Conservation (phyloP, 2,329 filamentous ascomycete species). For the Aureobasidium melanogenum region DNA sequence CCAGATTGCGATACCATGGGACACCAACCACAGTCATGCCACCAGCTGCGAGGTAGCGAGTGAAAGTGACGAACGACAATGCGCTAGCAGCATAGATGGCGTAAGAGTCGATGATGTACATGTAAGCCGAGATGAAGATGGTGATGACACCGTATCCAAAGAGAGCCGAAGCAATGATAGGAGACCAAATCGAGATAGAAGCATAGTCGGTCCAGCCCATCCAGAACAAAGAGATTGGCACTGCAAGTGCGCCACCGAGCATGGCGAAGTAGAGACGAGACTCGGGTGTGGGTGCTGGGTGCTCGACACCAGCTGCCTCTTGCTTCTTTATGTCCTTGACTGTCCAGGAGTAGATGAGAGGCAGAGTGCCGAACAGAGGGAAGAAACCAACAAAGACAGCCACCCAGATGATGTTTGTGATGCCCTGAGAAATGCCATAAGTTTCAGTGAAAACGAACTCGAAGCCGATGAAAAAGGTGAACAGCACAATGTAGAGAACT, state of each 20-base stretch:
- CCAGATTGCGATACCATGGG: constrained; percentile 32
- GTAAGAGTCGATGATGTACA: constrained; percentile 33
- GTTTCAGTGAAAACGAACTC: constrained; percentile 39
- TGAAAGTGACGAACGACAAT: constrained; percentile 28
- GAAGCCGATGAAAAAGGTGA: constrained; percentile 46
- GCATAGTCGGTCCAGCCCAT: constrained; percentile 28
- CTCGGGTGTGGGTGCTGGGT: constrained; percentile 21
- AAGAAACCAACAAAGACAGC: constrained; percentile 35
- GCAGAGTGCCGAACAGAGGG: constrained; percentile 10
- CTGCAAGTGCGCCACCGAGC: constrained; percentile 31
- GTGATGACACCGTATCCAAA: constrained; percentile 41
- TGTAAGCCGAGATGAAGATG: constrained; percentile 33
- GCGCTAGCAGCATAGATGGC: constrained; percentile 33
- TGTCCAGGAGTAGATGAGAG: constrained; percentile 12
- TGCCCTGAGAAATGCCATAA: constrained; percentile 35
- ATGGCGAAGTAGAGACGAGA: constrained; percentile 37
- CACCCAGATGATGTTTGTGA: constrained; percentile 37
- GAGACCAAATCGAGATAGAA: constrained; percentile 37
- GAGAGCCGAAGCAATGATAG: constrained; percentile 33
- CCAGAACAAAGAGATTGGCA: constrained; percentile 43
- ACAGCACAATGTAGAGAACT: constrained; percentile 45
- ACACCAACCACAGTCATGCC: constrained; percentile 32
- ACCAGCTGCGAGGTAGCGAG: constrained; percentile 28
- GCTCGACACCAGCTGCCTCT: constrained; percentile 6
- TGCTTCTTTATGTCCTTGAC: constrained; percentile 10